These are phyloP conservation scores for Jatropha podagrica DNA, from an alignment of 441 rosid species.

Conservation along the genomic window DNA sequence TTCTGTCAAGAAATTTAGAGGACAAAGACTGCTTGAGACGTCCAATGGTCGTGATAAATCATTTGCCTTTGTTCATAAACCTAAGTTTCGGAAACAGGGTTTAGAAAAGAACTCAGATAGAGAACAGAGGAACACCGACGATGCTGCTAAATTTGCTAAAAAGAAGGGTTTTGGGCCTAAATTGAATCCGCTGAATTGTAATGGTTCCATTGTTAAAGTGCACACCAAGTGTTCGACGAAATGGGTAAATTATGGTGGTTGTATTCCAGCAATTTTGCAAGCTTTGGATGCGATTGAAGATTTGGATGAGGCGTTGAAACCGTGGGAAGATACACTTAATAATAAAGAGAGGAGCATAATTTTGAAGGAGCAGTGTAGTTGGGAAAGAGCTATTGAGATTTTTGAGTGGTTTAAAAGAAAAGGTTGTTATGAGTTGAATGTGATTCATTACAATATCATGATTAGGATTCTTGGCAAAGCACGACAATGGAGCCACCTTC, in stretches of 20 bases:
- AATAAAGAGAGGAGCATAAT: slow-evolving; percentile 81
- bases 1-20: slow-evolving; percentile 30
- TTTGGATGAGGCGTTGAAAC: slow-evolving; percentile 66
- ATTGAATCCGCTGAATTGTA: not conserved
- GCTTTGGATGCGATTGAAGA: slow-evolving; percentile 56
- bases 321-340: slow-evolving; percentile 71
- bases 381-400: slow-evolving; percentile 84
- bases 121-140: slow-evolving; percentile 8
- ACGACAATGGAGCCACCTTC: slow-evolving; percentile 56
- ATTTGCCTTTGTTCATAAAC: slow-evolving; percentile 28
- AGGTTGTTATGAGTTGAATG: slow-evolving; percentile 65
- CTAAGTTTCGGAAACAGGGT: slow-evolving; percentile 23
- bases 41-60: slow-evolving; percentile 18
- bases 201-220: slow-evolving; percentile 31
- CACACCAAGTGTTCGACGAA: slow-evolving; percentile 76
- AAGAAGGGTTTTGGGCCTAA: slow-evolving; percentile 19
- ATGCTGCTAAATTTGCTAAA: slow-evolving; percentile 20
- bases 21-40: slow-evolving; percentile 33
- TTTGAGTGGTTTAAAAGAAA: slow-evolving; percentile 84
- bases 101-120: slow-evolving; percentile 36
- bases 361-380: slow-evolving; percentile 73
- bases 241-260: slow-evolving; percentile 61
- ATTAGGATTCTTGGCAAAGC: slow-evolving; percentile 73
- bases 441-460: slow-evolving; percentile 86
- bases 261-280: slow-evolving; percentile 62